Evolutionary conservation across 345 rosid genomes (phyloP).

Genomic region (Rhodamnia rubescens): DNA sequence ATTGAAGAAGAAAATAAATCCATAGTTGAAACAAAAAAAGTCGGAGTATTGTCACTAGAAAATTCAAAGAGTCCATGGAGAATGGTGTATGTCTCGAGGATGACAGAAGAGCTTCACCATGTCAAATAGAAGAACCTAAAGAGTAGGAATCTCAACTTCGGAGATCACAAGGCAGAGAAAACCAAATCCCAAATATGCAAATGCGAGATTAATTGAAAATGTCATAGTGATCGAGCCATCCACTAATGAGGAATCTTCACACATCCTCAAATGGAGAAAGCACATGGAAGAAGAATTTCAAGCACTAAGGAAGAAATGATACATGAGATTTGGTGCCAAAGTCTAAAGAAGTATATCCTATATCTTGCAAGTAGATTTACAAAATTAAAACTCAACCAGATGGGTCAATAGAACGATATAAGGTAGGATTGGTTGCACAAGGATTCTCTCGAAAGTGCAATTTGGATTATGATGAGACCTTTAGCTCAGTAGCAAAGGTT

Average conservation of each 20-base stretch:
- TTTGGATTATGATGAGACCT: neutral
- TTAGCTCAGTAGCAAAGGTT: neutral
- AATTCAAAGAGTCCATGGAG: no score
- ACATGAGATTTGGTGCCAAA: neutral
- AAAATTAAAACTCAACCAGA: no score
- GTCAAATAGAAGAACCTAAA: neutral
- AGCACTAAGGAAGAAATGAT: neutral
- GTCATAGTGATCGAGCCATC: neutral
- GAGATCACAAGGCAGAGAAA: neutral
- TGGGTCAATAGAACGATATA: no score
- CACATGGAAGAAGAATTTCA: neutral
- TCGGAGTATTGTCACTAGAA: no score
- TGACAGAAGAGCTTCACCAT: neutral
- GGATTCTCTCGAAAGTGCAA: neutral
- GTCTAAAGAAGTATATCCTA: no score
- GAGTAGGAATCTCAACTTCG: neutral
- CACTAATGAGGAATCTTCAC: neutral
- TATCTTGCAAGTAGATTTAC: no score
- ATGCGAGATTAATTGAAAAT: neutral
- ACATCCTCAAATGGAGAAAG: neutral
- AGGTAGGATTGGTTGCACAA: neutral
- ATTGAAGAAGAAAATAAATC: no score
- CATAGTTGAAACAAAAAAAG: no score
- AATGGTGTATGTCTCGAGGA: no score
- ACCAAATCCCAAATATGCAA: neutral